A percentile compares a stretch with the other conserved stretches of the same genome.
Evolutionary conservation across 1,284 basidiomycete species (phyloP).

Genomic region (Porogramme epimiltina): DNA sequence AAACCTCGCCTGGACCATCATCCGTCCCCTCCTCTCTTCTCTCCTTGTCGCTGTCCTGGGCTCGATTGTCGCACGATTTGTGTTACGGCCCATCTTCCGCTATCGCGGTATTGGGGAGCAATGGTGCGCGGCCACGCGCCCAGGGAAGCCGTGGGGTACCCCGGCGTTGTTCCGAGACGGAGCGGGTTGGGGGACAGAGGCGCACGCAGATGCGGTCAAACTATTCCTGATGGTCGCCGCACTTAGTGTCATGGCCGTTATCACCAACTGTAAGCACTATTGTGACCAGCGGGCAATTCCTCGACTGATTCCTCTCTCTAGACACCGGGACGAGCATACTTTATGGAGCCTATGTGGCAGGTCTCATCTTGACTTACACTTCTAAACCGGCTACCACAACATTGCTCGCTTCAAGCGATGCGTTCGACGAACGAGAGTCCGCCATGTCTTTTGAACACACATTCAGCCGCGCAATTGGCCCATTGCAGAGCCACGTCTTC

Average conservation of each 20-base stretch:
- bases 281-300: background rate
- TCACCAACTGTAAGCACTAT: conserved; percentile 26
- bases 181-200: conserved; percentile 23
- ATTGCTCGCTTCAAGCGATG: too few relatives aligned
- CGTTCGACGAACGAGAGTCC: background rate
- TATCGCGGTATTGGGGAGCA: conserved; percentile 21
- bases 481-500: conserved; percentile 39
- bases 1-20: conserved; percentile 38
- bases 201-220: conserved; percentile 27
- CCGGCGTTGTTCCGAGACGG: background rate
- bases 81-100: conserved; percentile 32
- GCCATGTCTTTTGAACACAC: conserved; percentile 26
- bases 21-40: conserved; percentile 42
- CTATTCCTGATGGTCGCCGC: conserved; percentile 23
- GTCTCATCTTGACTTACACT: conserved; percentile 26
- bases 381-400: conserved; percentile 15
- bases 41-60: conserved; percentile 35
- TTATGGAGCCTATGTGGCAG: conserved; percentile 32
- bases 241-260: conserved; percentile 26
- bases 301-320: background rate
- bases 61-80: conserved; percentile 27
- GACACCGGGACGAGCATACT: conserved; percentile 31
- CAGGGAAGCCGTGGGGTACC: conserved; percentile 23
- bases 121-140: conserved; percentile 27
- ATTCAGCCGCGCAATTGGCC: conserved; percentile 36